Percentiles rank a stretch among this genome's conserved stretches.
These are phyloP conservation scores for Ceratobasidium sp. DNA, from an alignment of 1,284 basidiomycete genomes.

Conservation along the genomic window DNA sequence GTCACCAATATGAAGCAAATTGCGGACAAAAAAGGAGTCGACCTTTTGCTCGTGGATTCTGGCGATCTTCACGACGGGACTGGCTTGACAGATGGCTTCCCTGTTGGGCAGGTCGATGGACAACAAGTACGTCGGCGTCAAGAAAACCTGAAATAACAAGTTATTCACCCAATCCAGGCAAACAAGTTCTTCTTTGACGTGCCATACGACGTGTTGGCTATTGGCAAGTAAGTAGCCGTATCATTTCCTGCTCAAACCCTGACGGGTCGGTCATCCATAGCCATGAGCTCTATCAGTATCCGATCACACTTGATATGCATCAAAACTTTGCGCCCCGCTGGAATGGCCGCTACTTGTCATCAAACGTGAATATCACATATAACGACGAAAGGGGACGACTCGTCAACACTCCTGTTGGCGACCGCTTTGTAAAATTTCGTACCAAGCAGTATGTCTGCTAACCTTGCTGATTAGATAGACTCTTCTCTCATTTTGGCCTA, in stretches of 20 bases:
- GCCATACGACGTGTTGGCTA: slow-evolving; percentile 82
- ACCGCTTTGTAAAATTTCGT: slow-evolving; percentile 74
- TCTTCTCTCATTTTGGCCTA: too few relatives aligned
- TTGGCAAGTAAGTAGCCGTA: slow-evolving; percentile 72
- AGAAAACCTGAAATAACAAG: slow-evolving; percentile 4
- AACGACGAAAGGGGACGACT: slow-evolving; percentile 57
- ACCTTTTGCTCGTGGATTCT: slow-evolving; percentile 73
- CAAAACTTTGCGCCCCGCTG: slow-evolving; percentile 76
- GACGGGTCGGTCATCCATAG: slow-evolving; percentile 51
- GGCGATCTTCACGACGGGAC: slow-evolving; percentile 86
- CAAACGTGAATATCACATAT: slow-evolving; percentile 85
- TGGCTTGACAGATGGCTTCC: slow-evolving; percentile 74
- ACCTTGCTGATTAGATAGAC: too few relatives aligned
- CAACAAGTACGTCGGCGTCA: slow-evolving; percentile 51
- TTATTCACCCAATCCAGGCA: slow-evolving; percentile 54
- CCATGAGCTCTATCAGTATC: slow-evolving; percentile 86
- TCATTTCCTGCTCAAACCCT: neutral
- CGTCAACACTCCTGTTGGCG: slow-evolving; percentile 69
- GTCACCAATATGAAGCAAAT: slow-evolving; percentile 80
- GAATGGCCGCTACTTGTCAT: slow-evolving; percentile 79
- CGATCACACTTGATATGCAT: slow-evolving; percentile 78
- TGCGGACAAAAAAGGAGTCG: slow-evolving; percentile 72
- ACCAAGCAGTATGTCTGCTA: slow-evolving; percentile 68
- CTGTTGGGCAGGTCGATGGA: slow-evolving; percentile 70
- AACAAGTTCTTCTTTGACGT: slow-evolving; percentile 74